Percentiles rank a stretch among this genome's conserved stretches.
Conservation (phyloP, 345 rosid genomes). For the Brassica juncea region DNA sequence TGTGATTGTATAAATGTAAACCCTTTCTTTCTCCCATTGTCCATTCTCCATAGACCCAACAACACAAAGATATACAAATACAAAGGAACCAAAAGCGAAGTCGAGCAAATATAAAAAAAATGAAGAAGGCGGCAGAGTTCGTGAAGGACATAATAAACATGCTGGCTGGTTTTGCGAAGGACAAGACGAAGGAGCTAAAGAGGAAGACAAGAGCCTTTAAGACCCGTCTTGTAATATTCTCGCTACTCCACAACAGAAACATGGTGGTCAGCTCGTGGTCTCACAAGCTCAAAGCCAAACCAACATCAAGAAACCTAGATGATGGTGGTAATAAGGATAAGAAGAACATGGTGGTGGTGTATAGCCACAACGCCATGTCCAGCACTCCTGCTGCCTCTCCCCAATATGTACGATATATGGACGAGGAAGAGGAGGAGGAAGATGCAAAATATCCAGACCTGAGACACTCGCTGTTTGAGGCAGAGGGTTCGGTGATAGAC, state of each 20-base stretch:
- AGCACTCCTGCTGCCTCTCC: constrained; percentile 36
- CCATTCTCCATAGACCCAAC: constrained; percentile 32
- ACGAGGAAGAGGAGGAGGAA: constrained; percentile 17
- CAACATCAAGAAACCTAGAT: constrained; percentile 27
- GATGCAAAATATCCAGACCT: constrained; percentile 55
- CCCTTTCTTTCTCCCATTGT: constrained; percentile 7
- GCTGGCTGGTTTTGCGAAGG: constrained; percentile 43
- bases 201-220: constrained; percentile 58
- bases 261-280: constrained; percentile 50
- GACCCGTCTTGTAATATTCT: constrained; percentile 63
- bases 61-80: neutral
- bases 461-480: constrained; percentile 56
- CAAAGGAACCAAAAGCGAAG: constrained; percentile 10
- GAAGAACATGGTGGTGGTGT: constrained; percentile 31
- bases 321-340: constrained; percentile 15
- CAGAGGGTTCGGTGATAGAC: constrained; percentile 74
- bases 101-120: constrained; percentile 36
- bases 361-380: constrained; percentile 32
- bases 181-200: constrained; percentile 58
- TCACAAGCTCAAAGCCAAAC: constrained; percentile 51
- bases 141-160: constrained; percentile 48
- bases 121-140: constrained; percentile 48
- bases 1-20: constrained; percentile 2
- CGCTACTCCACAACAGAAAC: constrained; percentile 59
- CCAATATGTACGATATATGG: constrained; percentile 17